phyloP scores from a whole-genome alignment of 768 basidiomycete genomes.

The Phaeotremella skinneri region DNA sequence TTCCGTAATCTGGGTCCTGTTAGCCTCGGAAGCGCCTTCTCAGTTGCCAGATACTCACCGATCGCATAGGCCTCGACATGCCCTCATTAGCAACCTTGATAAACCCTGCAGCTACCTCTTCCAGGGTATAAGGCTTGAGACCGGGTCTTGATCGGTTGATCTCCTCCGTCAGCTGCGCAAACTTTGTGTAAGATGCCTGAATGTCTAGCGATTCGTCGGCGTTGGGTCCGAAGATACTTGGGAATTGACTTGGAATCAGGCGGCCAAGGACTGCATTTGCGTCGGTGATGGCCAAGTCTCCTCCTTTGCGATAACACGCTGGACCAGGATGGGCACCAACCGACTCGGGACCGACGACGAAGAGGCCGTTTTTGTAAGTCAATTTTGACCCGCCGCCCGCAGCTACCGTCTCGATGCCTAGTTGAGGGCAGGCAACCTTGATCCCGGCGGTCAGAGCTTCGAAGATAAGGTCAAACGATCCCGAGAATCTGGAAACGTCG shows the following conservation, averaged over 20 bases:
- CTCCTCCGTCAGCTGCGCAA: conserved; percentile 17
- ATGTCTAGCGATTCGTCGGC: conserved; percentile 27
- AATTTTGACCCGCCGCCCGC: conserved; percentile 36
- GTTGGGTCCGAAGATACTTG: conserved; percentile 27
- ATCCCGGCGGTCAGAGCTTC: conserved; percentile 25
- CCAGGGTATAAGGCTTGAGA: conserved; percentile 22
- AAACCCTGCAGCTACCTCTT: conserved; percentile 34
- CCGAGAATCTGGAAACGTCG: conserved; percentile 37
- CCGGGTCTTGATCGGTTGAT: conserved; percentile 33
- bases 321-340: conserved; percentile 24
- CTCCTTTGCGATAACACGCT: conserved; percentile 35
- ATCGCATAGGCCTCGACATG: conserved; percentile 23
- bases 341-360: conserved; percentile 25
- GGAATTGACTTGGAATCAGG: conserved; percentile 29
- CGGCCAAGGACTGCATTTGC: conserved; percentile 42
- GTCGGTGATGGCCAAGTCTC: conserved; percentile 42
- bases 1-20: conserved; percentile 23
- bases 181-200: conserved; percentile 14
- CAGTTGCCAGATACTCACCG: not conserved
- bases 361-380: conserved; percentile 33
- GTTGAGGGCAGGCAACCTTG: conserved; percentile 40
- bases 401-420: conserved; percentile 42
- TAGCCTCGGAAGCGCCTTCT: not conserved
- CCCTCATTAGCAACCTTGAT: conserved; percentile 36
- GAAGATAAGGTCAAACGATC: conserved; percentile 27